These are phyloP conservation scores for Arxiozyma bovina DNA, from an alignment of 1,139 yeast genomes.

Conservation along the genomic window DNA sequence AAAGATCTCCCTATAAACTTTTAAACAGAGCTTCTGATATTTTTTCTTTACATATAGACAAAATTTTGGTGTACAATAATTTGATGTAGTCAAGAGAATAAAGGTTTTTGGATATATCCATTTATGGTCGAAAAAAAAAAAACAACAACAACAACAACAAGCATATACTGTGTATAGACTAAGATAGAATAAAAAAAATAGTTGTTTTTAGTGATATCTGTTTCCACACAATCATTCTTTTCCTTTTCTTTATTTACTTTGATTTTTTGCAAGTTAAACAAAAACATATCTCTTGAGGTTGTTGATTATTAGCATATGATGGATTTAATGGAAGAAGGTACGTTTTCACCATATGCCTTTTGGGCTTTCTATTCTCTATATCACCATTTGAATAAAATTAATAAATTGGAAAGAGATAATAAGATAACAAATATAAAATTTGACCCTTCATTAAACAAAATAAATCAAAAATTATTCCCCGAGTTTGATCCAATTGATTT, in stretches of 20 bases:
- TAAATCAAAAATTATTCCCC: conserved; percentile 17
- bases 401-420: neutral
- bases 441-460: conserved; percentile 10
- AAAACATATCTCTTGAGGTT: too few species aligned
- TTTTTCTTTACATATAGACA: too few species aligned
- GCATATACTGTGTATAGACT: too few species aligned
- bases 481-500: conserved; percentile 5
- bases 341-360: conserved; percentile 27
- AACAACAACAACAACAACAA: too few species aligned
- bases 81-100: neutral
- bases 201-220: too few species aligned
- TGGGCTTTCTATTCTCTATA: conserved; percentile 29
- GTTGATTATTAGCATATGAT: neutral
- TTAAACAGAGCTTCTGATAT: too few species aligned
- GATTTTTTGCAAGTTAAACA: too few species aligned
- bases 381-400: conserved; percentile 9
- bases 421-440: neutral
- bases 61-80: neutral
- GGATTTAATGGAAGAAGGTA: neutral
- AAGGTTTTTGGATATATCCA: too few species aligned
- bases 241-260: neutral
- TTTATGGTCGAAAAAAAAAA: too few species aligned
- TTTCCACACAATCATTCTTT: neutral
- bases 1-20: neutral
- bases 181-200: too few species aligned